Conservation (phyloP, 805 yeast species). For the Nakazawaea molendinolei region DNA sequence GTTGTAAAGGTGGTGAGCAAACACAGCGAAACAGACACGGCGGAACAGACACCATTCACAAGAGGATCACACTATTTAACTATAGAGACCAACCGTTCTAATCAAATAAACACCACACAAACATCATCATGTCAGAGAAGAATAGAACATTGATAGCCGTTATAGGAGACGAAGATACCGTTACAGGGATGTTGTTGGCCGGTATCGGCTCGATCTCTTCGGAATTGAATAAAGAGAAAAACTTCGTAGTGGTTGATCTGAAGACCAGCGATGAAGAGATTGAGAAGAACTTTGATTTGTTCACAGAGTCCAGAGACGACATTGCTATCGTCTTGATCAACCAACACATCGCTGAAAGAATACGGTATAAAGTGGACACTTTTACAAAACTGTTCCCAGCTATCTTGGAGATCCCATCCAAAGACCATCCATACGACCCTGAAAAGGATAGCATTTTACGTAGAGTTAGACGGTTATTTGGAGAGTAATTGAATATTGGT, state of each 20-base stretch:
- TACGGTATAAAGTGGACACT: conserved; percentile 74
- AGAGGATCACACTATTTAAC: too few species aligned
- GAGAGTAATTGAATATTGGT: conserved; percentile 72
- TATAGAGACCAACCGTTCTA: too few species aligned
- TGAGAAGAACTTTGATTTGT: conserved; percentile 66
- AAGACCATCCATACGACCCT: conserved; percentile 98
- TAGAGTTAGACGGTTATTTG: conserved; percentile 91
- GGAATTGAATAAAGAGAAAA: conserved; percentile 57
- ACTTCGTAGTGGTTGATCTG: conserved; percentile 73
- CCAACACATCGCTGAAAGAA: conserved; percentile 90
- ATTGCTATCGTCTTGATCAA: conserved; percentile 90
- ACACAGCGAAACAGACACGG: too few species aligned
- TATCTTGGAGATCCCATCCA: conserved; percentile 91
- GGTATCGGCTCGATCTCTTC: conserved; percentile 84
- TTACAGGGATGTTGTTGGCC: conserved; percentile 91
- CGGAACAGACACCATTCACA: too few species aligned
- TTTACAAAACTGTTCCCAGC: conserved; percentile 94
- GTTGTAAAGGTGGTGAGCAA: too few species aligned
- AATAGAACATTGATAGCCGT: conserved; percentile 86
- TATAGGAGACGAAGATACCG: conserved; percentile 96
- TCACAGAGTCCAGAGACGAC: conserved; percentile 72
- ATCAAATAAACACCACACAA: too few species aligned
- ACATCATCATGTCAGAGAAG: conserved; percentile 25
- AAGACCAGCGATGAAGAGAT: conserved; percentile 75
- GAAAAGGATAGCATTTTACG: conserved; percentile 94